phyloP scores from a whole-genome alignment of 495 filamentous ascomycete species.

The Podospora pseudoanserina region DNA sequence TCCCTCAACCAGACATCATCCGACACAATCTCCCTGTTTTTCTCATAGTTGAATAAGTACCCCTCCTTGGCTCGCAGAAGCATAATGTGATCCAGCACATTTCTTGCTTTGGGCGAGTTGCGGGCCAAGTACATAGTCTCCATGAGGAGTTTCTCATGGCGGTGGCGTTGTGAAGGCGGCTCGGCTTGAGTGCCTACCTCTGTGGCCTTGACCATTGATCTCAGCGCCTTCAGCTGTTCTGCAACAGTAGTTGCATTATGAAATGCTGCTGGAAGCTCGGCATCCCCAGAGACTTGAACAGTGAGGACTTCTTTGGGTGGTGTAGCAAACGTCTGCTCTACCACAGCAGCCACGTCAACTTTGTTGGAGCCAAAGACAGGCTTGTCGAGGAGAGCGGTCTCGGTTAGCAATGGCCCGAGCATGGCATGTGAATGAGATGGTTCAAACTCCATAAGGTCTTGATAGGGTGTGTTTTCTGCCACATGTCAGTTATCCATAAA shows the following conservation, averaged over 20 bases:
- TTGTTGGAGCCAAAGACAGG: constrained; percentile 45
- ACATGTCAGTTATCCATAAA: constrained; percentile 7
- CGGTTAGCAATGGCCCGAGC: constrained; percentile 44
- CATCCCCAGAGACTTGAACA: constrained; percentile 26
- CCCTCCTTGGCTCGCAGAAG: constrained; percentile 59
- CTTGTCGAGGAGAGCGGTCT: constrained; percentile 39
- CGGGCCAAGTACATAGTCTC: constrained; percentile 41
- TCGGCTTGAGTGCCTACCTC: constrained; percentile 8
- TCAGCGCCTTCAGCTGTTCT: constrained; percentile 38
- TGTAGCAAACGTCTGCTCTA: constrained; percentile 33
- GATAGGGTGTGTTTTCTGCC: constrained; percentile 42
- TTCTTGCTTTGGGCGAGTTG: constrained; percentile 37
- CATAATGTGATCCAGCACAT: constrained; percentile 43
- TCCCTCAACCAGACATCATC: constrained; percentile 74
- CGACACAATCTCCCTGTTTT: constrained; percentile 62
- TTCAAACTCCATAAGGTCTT: constrained; percentile 46
- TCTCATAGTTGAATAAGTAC: constrained; percentile 71
- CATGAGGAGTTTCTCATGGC: constrained; percentile 46
- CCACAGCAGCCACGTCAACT: constrained; percentile 28
- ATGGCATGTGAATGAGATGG: constrained; percentile 39
- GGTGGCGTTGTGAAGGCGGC: constrained; percentile 38
- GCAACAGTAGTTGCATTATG: constrained; percentile 33
- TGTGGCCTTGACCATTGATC: constrained; percentile 29
- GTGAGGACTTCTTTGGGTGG: constrained; percentile 26
- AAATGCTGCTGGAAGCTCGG: constrained; percentile 28